These are phyloP conservation scores for Neonectria faginata DNA, from an alignment of 2,329 filamentous ascomycete genomes.

Conservation along the genomic window DNA sequence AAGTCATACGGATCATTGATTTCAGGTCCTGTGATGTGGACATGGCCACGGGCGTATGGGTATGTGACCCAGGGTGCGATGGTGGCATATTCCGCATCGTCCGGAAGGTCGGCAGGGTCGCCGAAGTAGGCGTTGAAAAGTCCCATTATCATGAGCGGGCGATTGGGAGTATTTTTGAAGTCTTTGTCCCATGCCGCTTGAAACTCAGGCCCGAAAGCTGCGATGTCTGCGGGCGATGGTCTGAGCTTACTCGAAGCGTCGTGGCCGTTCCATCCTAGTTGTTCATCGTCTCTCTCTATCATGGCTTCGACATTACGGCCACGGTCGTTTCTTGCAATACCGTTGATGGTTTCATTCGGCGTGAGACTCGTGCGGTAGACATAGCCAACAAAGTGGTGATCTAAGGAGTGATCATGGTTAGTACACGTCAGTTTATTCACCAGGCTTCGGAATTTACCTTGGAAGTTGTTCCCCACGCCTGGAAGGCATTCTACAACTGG, in stretches of 20 bases:
- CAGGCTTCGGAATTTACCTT: slow-evolving; percentile 38
- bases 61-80: slow-evolving; percentile 59
- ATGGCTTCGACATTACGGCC: no score
- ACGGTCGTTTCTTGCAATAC: slow-evolving; percentile 45
- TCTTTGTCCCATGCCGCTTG: slow-evolving; percentile 65
- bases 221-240: slow-evolving; percentile 64
- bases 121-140: slow-evolving; percentile 51
- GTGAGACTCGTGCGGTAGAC: slow-evolving; percentile 57
- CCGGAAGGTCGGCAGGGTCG: slow-evolving; percentile 52
- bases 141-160: slow-evolving; percentile 61
- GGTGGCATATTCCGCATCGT: slow-evolving; percentile 62
- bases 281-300: slow-evolving; percentile 49
- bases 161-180: slow-evolving; percentile 57
- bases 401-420: slow-evolving; percentile 34
- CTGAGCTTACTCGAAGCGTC: slow-evolving; percentile 68
- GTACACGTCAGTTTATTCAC: no score
- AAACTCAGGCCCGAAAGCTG: slow-evolving; percentile 64
- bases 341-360: slow-evolving; percentile 58
- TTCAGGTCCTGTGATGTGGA: slow-evolving; percentile 66
- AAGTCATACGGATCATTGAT: slow-evolving; percentile 63
- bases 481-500: slow-evolving; percentile 59
- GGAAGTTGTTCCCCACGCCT: slow-evolving; percentile 65
- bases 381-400: slow-evolving; percentile 66
- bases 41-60: slow-evolving; percentile 67
- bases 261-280: slow-evolving; percentile 69